phyloP scores from a whole-genome alignment of 306 rosid genomes.

The Quercus wislizeni region DNA sequence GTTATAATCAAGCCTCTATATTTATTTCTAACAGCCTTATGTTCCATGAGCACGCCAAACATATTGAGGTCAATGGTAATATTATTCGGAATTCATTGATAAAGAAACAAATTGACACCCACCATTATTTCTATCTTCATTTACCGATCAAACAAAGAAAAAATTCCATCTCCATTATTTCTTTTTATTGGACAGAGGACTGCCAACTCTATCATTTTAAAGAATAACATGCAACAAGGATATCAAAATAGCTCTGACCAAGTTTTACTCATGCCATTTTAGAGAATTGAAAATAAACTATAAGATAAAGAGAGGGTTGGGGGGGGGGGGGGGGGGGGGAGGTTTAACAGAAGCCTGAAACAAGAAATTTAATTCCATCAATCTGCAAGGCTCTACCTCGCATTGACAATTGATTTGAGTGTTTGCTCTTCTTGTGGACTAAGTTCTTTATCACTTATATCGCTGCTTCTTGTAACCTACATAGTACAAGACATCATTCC shows the following conservation, averaged over 20 bases:
- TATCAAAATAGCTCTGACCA: not conserved
- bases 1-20: no score
- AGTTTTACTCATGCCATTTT: not conserved
- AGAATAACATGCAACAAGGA: not conserved
- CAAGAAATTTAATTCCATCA: not conserved
- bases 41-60: no score
- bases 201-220: not conserved
- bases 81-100: no score
- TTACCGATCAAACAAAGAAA: no score
- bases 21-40: no score
- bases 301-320: not conserved
- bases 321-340: not conserved
- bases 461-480: slow-evolving; percentile 66
- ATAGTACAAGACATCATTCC: slow-evolving; percentile 8
- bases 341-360: not conserved
- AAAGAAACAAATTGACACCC: no score
- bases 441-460: slow-evolving; percentile 39
- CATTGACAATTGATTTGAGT: slow-evolving; percentile 65
- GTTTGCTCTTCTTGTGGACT: slow-evolving; percentile 84
- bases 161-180: not conserved
- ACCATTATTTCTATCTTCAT: no score
- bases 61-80: no score
- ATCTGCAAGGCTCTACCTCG: slow-evolving; percentile 49
- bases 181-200: not conserved
- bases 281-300: not conserved